These are phyloP conservation scores for Pythium aphanidermatum DNA, from an alignment of 352 stramenopile genomes.

Conservation along the genomic window DNA sequence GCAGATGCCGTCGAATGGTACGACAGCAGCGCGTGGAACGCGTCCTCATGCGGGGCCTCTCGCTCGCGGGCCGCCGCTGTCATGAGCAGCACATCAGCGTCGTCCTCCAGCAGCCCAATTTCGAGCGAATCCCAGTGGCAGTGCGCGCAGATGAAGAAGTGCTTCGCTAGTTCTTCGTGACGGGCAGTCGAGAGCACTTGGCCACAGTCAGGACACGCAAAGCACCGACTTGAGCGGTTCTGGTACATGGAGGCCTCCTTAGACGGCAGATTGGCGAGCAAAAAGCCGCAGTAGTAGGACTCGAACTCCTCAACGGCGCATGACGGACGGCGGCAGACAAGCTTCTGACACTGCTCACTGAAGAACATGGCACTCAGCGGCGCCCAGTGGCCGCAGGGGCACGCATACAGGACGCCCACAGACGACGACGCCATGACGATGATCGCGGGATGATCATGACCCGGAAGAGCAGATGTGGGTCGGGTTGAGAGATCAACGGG, in stretches of 20 bases:
- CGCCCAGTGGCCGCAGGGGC: constrained; percentile 59
- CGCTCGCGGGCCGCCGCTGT: constrained; percentile 70
- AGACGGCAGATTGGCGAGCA: constrained; percentile 83
- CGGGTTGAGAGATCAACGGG: no score
- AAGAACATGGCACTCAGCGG: constrained; percentile 61
- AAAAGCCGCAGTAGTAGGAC: constrained; percentile 82
- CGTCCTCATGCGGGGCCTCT: constrained; percentile 60
- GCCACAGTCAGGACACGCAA: constrained; percentile 65
- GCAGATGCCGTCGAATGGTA: constrained; percentile 33
- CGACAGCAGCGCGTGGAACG: constrained; percentile 67
- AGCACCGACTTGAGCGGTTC: constrained; percentile 83
- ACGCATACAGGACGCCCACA: constrained; percentile 61
- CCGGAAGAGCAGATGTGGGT: no score
- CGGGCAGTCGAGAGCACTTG: constrained; percentile 67
- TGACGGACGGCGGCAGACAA: constrained; percentile 55
- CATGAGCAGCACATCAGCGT: constrained; percentile 82
- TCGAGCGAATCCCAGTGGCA: constrained; percentile 83
- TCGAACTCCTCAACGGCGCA: constrained; percentile 86
- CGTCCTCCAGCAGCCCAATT: constrained; percentile 57
- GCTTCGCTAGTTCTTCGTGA: constrained; percentile 43
- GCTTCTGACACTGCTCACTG: constrained; percentile 69
- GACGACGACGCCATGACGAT: no score
- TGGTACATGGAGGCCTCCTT: constrained; percentile 85
- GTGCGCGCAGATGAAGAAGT: constrained; percentile 79
- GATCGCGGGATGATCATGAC: no score